Evolutionary conservation across 352 stramenopile species (phyloP).

Genomic region (Pythium scleroteichum): DNA sequence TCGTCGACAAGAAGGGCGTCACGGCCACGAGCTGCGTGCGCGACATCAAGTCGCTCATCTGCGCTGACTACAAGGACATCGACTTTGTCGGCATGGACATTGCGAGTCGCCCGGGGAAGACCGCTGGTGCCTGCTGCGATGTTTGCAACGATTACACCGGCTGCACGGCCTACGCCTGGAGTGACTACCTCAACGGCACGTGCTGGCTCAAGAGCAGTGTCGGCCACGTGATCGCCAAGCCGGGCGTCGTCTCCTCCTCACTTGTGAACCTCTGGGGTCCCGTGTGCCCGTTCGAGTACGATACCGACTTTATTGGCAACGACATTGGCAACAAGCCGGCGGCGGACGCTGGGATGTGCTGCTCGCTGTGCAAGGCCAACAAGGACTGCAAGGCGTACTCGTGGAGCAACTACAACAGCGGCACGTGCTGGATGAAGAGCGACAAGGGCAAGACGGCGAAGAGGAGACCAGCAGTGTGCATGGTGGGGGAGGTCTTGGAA

Average conservation of each 20-base stretch:
- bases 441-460: constrained; percentile 11
- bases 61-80: constrained; percentile 17
- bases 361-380: constrained; percentile 6
- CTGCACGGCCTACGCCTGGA: constrained; percentile 38
- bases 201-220: constrained; percentile 43
- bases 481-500: constrained; percentile 2
- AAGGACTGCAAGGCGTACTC: constrained; percentile 24
- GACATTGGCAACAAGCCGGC: constrained; percentile 18
- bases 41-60: constrained; percentile 1
- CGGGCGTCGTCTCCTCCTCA: constrained; percentile 8
- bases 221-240: constrained; percentile 18
- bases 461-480: constrained; percentile 16
- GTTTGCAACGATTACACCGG: constrained; percentile 46
- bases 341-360: constrained; percentile 3
- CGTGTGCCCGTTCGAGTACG: constrained; percentile 12
- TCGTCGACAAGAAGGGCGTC: constrained; percentile 10
- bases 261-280: constrained; percentile 1
- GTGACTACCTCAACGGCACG: constrained; percentile 47
- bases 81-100: constrained; percentile 31
- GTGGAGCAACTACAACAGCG: constrained; percentile 27
- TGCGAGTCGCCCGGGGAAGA: constrained; percentile 11
- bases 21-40: constrained; percentile 5
- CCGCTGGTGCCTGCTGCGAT: constrained; percentile 28
- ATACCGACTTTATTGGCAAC: constrained; percentile 15
- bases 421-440: constrained; percentile 37